Evolutionary conservation across 2,329 filamentous ascomycete genomes (phyloP).

Genomic region (Trichoderma cornu-damae): DNA sequence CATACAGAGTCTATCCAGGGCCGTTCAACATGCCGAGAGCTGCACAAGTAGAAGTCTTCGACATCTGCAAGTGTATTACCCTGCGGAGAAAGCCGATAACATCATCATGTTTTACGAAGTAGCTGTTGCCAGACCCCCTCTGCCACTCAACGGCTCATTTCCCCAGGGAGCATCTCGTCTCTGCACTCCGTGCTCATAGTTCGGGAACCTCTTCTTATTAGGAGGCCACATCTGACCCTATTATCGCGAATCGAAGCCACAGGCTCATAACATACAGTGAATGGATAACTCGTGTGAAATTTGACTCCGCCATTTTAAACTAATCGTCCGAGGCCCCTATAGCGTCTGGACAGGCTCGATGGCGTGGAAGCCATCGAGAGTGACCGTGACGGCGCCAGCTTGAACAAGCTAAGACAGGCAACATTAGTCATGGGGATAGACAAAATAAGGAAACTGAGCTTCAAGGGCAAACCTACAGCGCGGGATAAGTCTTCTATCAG

Average conservation of each 20-base stretch:
- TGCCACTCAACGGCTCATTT: neutral
- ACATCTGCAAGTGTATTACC: neutral
- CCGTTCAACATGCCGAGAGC: neutral
- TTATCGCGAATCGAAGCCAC: neutral
- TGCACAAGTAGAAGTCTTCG: neutral
- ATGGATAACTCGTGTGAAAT: neutral
- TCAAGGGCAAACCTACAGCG: constrained; percentile 61
- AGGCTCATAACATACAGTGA: neutral
- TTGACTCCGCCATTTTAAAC: neutral
- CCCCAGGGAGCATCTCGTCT: constrained; percentile 15
- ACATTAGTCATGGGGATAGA: constrained; percentile 17
- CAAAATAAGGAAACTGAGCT: neutral
- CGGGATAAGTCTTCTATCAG: constrained; percentile 87
- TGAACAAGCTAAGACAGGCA: constrained; percentile 66
- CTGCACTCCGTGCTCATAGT: constrained; percentile 19
- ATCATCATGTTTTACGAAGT: neutral
- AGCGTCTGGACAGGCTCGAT: constrained; percentile 32
- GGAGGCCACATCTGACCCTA: neutral
- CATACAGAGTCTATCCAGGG: neutral
- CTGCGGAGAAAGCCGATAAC: neutral
- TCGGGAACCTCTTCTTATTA: neutral
- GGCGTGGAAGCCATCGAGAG: constrained; percentile 75
- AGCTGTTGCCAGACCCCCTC: neutral
- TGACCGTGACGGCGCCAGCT: constrained; percentile 86
- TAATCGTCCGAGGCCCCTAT: neutral